Conservation (phyloP, 2,329 filamentous ascomycete genomes). For the Epichloe uncinata region DNA sequence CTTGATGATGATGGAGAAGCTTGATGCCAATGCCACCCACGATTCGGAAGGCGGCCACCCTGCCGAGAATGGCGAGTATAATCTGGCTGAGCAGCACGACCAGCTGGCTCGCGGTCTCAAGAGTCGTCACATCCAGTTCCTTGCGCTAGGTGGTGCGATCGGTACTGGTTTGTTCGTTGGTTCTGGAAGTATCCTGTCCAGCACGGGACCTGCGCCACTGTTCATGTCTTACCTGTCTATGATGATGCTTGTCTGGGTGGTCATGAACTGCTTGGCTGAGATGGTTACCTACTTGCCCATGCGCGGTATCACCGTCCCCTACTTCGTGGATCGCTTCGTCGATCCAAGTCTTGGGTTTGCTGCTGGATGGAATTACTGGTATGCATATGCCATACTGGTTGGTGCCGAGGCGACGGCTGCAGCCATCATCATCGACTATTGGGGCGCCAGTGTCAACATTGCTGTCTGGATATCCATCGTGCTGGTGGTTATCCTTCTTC, state of each 20-base stretch:
- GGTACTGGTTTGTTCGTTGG: slow-evolving; percentile 53
- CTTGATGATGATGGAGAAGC: slow-evolving; percentile 10
- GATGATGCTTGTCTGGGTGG: slow-evolving; percentile 38
- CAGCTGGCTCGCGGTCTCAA: slow-evolving; percentile 44
- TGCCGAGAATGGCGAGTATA: slow-evolving; percentile 17
- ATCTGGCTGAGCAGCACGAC: slow-evolving; percentile 24
- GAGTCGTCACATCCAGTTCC: slow-evolving; percentile 46
- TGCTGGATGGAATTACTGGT: slow-evolving; percentile 49
- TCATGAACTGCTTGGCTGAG: slow-evolving; percentile 42
- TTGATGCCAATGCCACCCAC: slow-evolving; percentile 5
- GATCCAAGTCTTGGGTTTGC: slow-evolving; percentile 44
- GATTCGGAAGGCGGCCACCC: slow-evolving; percentile 13
- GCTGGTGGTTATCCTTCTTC: slow-evolving; percentile 35
- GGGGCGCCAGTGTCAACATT: slow-evolving; percentile 36
- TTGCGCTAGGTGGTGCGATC: slow-evolving; percentile 44
- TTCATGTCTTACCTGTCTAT: slow-evolving; percentile 54
- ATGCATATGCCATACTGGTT: slow-evolving; percentile 44
- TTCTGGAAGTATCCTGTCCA: slow-evolving; percentile 41
- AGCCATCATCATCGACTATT: slow-evolving; percentile 46
- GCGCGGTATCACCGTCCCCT: slow-evolving; percentile 42
- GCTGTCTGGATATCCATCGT: slow-evolving; percentile 49
- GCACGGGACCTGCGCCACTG: slow-evolving; percentile 50
- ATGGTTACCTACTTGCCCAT: slow-evolving; percentile 42
- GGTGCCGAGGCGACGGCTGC: slow-evolving; percentile 45
- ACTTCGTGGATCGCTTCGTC: slow-evolving; percentile 42